Evolutionary conservation across 164 flowering plant species (phyloP).

Genomic region (Saururus chinensis): DNA sequence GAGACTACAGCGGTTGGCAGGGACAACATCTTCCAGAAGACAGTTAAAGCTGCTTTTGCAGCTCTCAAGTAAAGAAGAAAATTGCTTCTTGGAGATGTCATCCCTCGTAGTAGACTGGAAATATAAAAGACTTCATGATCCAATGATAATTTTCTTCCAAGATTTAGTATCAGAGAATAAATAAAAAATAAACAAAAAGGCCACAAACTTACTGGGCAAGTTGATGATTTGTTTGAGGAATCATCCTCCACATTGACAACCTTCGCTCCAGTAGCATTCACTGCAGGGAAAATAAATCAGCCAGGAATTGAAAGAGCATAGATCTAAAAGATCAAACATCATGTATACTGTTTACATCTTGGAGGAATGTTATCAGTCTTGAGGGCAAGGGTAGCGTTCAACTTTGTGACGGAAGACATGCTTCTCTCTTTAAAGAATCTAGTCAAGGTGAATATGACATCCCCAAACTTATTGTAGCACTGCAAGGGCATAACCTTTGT

Average conservation of each 20-base stretch:
- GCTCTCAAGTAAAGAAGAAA: conserved; percentile 25
- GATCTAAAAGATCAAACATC: neutral
- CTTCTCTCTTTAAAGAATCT: conserved; percentile 68
- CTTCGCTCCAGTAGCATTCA: conserved; percentile 6
- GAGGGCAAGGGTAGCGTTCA: neutral
- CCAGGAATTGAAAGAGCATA: neutral
- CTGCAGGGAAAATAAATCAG: neutral
- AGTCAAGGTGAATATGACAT: conserved; percentile 65
- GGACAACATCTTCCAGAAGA: conserved; percentile 35
- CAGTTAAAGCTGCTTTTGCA: conserved; percentile 20
- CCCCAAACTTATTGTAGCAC: conserved; percentile 90
- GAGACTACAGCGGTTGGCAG: conserved; percentile 70
- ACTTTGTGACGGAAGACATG: neutral
- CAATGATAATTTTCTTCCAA: neutral
- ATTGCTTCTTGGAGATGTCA: conserved; percentile 16
- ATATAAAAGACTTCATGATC: neutral
- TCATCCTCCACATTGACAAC: neutral
- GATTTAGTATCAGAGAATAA: neutral
- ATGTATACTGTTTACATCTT: neutral
- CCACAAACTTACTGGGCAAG: neutral
- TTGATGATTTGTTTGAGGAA: neutral
- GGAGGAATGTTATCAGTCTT: neutral
- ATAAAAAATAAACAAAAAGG: too few relatives aligned
- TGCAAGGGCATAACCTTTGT: conserved; percentile 21
- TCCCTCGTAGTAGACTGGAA: conserved; percentile 24